Base-by-base conservation (phyloP, 225 moss, liverwort and hornwort genomes). In the Asterella californica region DNA sequence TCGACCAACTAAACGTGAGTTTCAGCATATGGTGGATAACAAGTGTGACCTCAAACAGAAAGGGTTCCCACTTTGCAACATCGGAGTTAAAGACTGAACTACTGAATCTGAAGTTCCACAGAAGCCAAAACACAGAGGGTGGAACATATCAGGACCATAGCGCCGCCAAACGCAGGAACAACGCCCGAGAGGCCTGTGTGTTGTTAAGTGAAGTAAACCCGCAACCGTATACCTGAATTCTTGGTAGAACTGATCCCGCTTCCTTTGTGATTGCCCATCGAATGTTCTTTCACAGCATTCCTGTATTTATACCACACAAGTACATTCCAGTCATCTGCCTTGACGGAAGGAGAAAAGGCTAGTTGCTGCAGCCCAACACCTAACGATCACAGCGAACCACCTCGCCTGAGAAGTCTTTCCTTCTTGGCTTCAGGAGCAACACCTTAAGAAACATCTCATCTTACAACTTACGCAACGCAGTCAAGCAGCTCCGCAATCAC, bases 401-500 rank as follows among this genome's bases (percentile, higher is more conserved):
- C 42, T 42, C 3, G 42, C 42, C 42, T 42, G 42, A 42, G 42
- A 42, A 42, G 42, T 54, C 15, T 57, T 22, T 57, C 57, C 21
- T 57, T 57, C 21, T 57, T 57, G 55, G 18, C 6, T 57, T 4
- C 57, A 61, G n/a, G 25, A 25, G 2, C n/a, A 14, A 22, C 4
- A 34, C 66, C n/a, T 5, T 66, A 1, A 1, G n/a, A 30, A 67
- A 17, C 36, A 67, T 67, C 34, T 33, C 33, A 32, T 25, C 15
- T 4, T 10, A 0, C 59, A 48, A 78, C 91, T 83, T 79, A 94
- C 95, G 90, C 87, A 76, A 91, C 78, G 79, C 87, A 92, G 78
- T 99, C 93, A 62, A 99, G 88, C 24, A 99, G 91, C 88, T 93
- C 90, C 79, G 48, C 81, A 69, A 93, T 77, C 66, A 90, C 86